Base-by-base conservation (phyloP, 1,284 basidiomycete species). In the Mycena sp. region DNA sequence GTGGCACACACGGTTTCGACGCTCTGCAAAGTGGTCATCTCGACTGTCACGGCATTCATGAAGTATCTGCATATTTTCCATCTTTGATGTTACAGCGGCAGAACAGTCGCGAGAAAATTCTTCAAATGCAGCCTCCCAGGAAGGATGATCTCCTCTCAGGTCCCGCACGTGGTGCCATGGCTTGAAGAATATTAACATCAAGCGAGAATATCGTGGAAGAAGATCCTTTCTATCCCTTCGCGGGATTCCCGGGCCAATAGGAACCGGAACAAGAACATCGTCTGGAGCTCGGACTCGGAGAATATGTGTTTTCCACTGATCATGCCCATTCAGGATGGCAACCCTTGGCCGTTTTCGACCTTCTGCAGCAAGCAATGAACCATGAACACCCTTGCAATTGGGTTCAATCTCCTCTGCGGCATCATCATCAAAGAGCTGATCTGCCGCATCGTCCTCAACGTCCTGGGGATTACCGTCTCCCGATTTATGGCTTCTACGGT, bases 101-200 rank as follows among this genome's bases (percentile, higher is more conserved):
- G 52, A 43, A 29, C 52, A 43, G 28, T 4, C 29, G 6, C 17
- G 5, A 19, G 19, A 14, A 55, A 55, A 55, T 6, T 5, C 6
- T 12, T 26, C 7, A 28, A 40, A 58, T n/a, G 56, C 46, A 14
- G 38, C 46, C 21, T 49, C 6, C 56, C 56, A 58, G 1, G 46
- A 29, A 25, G 71, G 44, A 3, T 32, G 19, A 4, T 4, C 1
- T 0, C 37, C 17, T 6, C 53, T 28, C 6, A 81, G 53, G 59
- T 80, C 76, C 16, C 21, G 2, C 12, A 61, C 46, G 30, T 12
- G 14, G n/a, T 58, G 44, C 76, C 75, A 77, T 0, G 74, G 76
- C 46, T 72, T 74, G 51, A 77, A 75, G 0, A 77, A 64, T 16
- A 76, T 72, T 2, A 76, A 51, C n/a, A n/a, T n/a, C n/a, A n/a